Percentiles rank a stretch among this genome's conserved stretches.
Evolutionary conservation across 768 basidiomycete genomes (phyloP).

Genomic region (Suillus subaureus): DNA sequence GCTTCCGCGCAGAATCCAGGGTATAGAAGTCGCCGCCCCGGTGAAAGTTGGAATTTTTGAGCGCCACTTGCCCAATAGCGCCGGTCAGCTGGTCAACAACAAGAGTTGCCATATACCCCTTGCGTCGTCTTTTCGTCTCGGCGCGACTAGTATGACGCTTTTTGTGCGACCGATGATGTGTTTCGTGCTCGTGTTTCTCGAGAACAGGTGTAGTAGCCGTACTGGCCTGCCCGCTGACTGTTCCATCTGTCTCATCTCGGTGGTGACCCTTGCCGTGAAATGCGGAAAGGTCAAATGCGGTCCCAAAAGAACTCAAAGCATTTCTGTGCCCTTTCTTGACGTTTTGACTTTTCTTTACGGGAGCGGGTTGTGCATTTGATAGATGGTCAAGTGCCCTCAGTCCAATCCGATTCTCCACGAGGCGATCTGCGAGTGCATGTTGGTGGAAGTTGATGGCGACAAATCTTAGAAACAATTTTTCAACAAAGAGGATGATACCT

Average conservation of each 20-base stretch:
- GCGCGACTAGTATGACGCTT: constrained; percentile 26
- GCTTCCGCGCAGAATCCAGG: constrained; percentile 61
- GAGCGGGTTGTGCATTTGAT: constrained; percentile 61
- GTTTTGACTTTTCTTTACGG: constrained; percentile 41
- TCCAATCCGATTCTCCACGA: constrained; percentile 69
- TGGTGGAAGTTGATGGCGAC: constrained; percentile 83
- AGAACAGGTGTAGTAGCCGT: constrained; percentile 7
- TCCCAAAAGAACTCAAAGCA: constrained; percentile 37
- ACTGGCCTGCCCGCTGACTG: constrained; percentile 20
- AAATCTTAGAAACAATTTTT: constrained; percentile 68
- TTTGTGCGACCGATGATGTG: constrained; percentile 14
- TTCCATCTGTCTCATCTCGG: constrained; percentile 6
- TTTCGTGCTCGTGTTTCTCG: constrained; percentile 19
- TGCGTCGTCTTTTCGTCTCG: constrained; percentile 43
- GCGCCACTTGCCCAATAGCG: constrained; percentile 69
- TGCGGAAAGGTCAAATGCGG: constrained; percentile 38
- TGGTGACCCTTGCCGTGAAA: constrained; percentile 14
- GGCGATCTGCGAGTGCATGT: constrained; percentile 72
- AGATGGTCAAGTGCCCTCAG: constrained; percentile 71
- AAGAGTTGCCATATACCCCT: constrained; percentile 60
- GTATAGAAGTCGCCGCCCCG: constrained; percentile 54
- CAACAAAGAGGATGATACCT: constrained; percentile 46
- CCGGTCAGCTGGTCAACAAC: constrained; percentile 70
- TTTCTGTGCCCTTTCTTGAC: constrained; percentile 50
- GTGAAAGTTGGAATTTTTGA: constrained; percentile 67